These are phyloP conservation scores for Colletotrichum sp. DNA, from an alignment of 2,329 filamentous ascomycete genomes.

Conservation along the genomic window DNA sequence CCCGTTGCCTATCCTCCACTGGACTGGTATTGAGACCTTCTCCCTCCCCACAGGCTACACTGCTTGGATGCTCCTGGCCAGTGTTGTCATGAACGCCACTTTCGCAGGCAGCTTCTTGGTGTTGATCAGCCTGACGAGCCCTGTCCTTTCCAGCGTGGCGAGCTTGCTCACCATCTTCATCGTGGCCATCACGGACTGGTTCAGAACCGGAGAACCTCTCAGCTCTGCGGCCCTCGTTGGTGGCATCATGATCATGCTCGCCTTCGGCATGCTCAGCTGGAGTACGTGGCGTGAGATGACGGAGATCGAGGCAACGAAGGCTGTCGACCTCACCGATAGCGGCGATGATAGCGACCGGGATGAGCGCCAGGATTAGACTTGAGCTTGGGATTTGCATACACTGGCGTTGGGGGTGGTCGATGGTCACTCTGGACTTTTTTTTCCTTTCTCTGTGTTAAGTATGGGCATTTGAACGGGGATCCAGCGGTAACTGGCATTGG, in stretches of 20 bases:
- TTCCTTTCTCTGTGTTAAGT: not conserved
- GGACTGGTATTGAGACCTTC: constrained; percentile 80
- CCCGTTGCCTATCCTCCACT: constrained; percentile 83
- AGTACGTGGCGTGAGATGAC: constrained; percentile 94
- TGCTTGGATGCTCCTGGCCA: constrained; percentile 80
- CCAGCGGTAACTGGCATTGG: not conserved
- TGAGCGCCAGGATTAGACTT: constrained; percentile 31
- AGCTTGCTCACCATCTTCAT: constrained; percentile 96
- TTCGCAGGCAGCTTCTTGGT: constrained; percentile 95
- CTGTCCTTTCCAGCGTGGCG: constrained; percentile 90
- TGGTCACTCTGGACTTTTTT: not conserved
- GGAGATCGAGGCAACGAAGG: constrained; percentile 74
- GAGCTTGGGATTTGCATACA: not conserved
- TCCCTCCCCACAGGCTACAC: constrained; percentile 79
- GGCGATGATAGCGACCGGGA: constrained; percentile 52
- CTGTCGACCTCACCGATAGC: constrained; percentile 46
- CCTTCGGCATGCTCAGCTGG: constrained; percentile 87
- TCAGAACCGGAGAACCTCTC: constrained; percentile 79
- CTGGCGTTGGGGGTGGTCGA: constrained; percentile 5
- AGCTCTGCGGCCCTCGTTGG: constrained; percentile 78
- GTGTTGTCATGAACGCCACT: constrained; percentile 84
- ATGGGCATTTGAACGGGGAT: not conserved
- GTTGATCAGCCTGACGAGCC: constrained; percentile 89
- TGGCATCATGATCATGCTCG: constrained; percentile 85
- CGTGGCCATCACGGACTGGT: constrained; percentile 89